A percentile compares a stretch with the other conserved stretches of the same genome.
Conservation (phyloP, 2,329 filamentous ascomycete species). For the Camptophora hylomeconis region DNA sequence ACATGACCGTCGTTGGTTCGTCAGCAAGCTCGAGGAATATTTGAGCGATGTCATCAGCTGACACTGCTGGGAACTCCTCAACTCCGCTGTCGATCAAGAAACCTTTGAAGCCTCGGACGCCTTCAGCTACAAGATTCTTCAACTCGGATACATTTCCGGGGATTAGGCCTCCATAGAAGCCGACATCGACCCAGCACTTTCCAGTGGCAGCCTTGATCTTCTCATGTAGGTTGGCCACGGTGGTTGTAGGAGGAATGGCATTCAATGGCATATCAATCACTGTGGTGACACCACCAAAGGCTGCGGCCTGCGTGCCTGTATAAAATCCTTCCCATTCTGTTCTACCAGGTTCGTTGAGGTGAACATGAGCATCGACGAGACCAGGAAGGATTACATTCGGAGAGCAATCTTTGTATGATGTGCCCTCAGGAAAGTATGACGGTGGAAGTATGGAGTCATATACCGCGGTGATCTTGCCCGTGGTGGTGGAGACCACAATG, state of each 20-base stretch:
- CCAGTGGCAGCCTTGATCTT: constrained; percentile 74
- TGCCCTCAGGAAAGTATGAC: constrained; percentile 59
- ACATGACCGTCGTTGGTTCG: constrained; percentile 86
- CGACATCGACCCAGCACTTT: constrained; percentile 97
- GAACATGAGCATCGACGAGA: constrained; percentile 91
- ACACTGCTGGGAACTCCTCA: constrained; percentile 91
- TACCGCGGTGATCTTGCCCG: constrained; percentile 74
- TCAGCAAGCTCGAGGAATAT: constrained; percentile 72
- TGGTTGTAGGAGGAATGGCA: constrained; percentile 91
- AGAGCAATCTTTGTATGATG: constrained; percentile 70
- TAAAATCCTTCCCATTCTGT: constrained; percentile 98
- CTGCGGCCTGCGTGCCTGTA: constrained; percentile 85
- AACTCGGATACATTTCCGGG: constrained; percentile 77
- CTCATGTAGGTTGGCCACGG: constrained; percentile 64
- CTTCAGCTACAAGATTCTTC: constrained; percentile 65
- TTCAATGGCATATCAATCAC: constrained; percentile 97
- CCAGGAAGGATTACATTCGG: constrained; percentile 78
- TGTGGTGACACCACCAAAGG: constrained; percentile 90
- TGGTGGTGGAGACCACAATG: constrained; percentile 60
- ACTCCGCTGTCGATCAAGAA: constrained; percentile 95
- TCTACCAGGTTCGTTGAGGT: constrained; percentile 90
- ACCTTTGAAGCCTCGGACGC: constrained; percentile 91
- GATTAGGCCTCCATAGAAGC: constrained; percentile 90
- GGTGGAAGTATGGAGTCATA: constrained; percentile 59
- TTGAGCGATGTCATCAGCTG: constrained; percentile 59